Base-by-base conservation (phyloP, 176 grass and related monocot species). In the Echinochloa phyllopogon region DNA sequence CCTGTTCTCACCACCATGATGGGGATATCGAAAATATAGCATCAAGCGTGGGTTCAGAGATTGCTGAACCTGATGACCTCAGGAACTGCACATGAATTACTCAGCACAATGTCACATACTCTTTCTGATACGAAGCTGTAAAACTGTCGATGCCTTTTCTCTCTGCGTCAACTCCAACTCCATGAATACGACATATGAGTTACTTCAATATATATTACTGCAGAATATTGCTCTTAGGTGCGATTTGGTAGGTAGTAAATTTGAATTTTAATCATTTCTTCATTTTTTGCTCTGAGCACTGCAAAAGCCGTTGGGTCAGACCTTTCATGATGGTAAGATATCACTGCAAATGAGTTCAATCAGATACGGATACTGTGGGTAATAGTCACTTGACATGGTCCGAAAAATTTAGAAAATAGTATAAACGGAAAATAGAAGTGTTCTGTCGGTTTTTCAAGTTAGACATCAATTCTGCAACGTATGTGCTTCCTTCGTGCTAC, bases 271-370 rank as follows among this genome's bases (percentile, higher is more conserved):
- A 6, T 43, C 41, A 7, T 43, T 18, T 52, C 0, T 52, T 52
- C 50, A 52, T 52, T 6, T 52, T 18, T 52, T n/a, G 49, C 14
- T 8, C 20, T 20, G 17, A 20, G 17, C 6, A 53, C 51, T 53
- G 17, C 16, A 53, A 53, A 53, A 20, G 51, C 4, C 17, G 0
- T 6, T 20, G 51, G 20, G 5, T 53, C 16, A 56, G 53, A 17
- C 2, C 53, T 57, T 21, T 60, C 61, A 60, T 66, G 81, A 84
- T 48, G 49, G 60, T 11, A 74, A 84, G 67, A 8, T 14, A 27
- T 65, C 48, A 74, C 1, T 56, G 6, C 27, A 56, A 71, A 18
- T 10, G 9, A 45, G 23, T 56, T 20, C 33, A 6, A 25, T 0
- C 16, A 18, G 10, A 63, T 27, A 9, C 12, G 37, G 64, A 72